Percentiles rank a stretch among this genome's conserved stretches.
phyloP scores from a whole-genome alignment of 2,329 filamentous ascomycete genomes.

The Hypoxylon sp. region DNA sequence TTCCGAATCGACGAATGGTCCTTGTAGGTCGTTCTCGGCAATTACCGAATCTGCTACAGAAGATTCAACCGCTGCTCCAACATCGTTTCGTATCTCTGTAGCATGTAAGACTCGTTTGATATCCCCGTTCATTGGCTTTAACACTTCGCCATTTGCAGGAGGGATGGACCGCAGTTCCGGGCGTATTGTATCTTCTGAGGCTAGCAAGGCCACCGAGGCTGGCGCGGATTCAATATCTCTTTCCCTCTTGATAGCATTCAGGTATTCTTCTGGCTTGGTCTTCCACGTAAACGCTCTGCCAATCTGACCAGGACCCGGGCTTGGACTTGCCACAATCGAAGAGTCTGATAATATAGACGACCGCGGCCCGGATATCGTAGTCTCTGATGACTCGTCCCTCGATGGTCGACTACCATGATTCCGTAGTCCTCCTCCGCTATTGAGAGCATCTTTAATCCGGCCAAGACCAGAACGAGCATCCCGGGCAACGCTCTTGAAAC shows the following conservation, averaged over 20 bases:
- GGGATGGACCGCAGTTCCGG: constrained; percentile 21
- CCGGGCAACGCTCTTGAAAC: constrained; percentile 80
- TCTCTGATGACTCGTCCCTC: constrained; percentile 62
- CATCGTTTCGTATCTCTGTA: constrained; percentile 36
- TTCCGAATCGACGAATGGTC: constrained; percentile 59
- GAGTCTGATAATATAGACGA: constrained; percentile 50
- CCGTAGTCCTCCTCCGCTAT: constrained; percentile 62
- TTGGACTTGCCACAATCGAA: constrained; percentile 49
- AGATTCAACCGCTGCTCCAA: constrained; percentile 52
- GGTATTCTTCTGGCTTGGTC: constrained; percentile 68
- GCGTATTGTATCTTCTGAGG: constrained; percentile 21
- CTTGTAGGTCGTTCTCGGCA: constrained; percentile 67
- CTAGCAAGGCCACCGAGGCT: constrained; percentile 21
- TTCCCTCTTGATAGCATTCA: constrained; percentile 52
- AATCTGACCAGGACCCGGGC: constrained; percentile 48
- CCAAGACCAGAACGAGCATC: constrained; percentile 85
- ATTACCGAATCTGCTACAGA: constrained; percentile 68
- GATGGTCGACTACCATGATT: constrained; percentile 64
- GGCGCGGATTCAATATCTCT: constrained; percentile 40
- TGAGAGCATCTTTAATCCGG: constrained; percentile 84
- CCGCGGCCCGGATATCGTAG: constrained; percentile 46
- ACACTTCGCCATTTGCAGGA: constrained; percentile 30
- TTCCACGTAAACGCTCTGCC: constrained; percentile 70
- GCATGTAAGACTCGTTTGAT: constrained; percentile 34
- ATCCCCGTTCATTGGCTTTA: constrained; percentile 33